Base-by-base conservation (phyloP, 495 filamentous ascomycete genomes). In the Annulohypoxylon nitens region DNA sequence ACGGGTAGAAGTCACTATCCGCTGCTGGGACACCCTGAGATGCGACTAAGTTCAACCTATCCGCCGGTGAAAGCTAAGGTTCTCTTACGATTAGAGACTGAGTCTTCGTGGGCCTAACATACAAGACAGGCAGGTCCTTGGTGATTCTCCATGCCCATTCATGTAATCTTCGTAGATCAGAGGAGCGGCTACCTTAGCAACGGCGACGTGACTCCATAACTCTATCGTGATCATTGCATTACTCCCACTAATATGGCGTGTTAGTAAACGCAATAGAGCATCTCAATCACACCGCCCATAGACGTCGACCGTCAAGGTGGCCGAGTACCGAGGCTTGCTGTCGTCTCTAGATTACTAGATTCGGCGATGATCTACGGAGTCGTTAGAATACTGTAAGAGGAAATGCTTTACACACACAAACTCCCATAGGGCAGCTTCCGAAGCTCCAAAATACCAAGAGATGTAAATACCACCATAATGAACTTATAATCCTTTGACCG, bases 401-500 rank as follows among this genome's bases (percentile, higher is more conserved):
- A 36, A 57, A 57, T 57, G 9, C 14, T 37, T 57, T 18, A 37
- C 30, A 57, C 2, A 37, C 20, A 57, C 14, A 10, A 57, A 57
- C 36, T 57, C 53, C n/a, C 18, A 57, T 57, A 57, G 33, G 53
- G 53, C 14, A 57, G 53, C 5, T 16, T 11, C 5, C 11, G 6
- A 57, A 37, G 33, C 14, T 57, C 7, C 11, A 18, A 12, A 57
- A 23, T 20, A 37, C 33, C 53, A 57, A 20, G 14, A 9, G 30
- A 57, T 20, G 33, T n/a, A 12, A 37, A 57, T 57, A 25, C 53
- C 16, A 57, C 53, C 14, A 37, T 18, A 33, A 57, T 57, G 33
- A 57, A 57, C 53, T 9, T 37, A 36, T 36, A 57, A 57, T 57
- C 53, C 53, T 57, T 57, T 57, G 53, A 57, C 53, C 53, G 53